Base-by-base conservation (phyloP, 2,329 filamentous ascomycete genomes). In the Phyllosticta paracitricarpa region DNA sequence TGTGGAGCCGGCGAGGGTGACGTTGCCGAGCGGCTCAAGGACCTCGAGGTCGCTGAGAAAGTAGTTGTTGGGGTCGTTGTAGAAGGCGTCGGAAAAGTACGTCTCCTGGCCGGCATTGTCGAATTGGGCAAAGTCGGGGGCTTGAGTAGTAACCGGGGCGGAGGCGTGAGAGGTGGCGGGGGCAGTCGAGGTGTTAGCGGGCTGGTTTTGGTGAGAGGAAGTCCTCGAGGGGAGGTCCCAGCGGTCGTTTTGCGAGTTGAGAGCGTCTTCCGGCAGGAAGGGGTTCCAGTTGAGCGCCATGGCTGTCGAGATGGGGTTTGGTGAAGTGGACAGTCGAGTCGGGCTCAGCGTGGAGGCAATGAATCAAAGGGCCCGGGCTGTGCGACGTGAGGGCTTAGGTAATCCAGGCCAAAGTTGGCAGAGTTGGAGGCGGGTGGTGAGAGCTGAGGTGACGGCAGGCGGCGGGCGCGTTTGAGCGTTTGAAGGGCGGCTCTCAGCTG, bases 271-370 rank as follows among this genome's bases (percentile, higher is more conserved):
- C 66, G 67, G 68, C 66, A 74, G 70, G 66, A 72, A 73, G 2
- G 40, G 4, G 65, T 71, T 69, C 72, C 72, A 75, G 69, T 75
- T 71, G 70, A 73, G 68, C 65, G 71, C 68, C 72, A 74, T 75
- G 63, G 67, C 58, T 55, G 68, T 68, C 64, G 62, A 66, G 14
- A n/a, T 4, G 35, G 40, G n/a, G 48, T 51, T 51, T 48, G 17
- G 40, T 48, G 40, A 48, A n/a, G 40, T 48, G 33, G 33, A 40
- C 33, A 22, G 28, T 30, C 28, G 28, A 26, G 25, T 17, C 25
- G 25, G 14, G 52, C 22, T 54, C 52, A 25, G 52, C 19, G 17
- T 24, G 52, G 52, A 25, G 52, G 22, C 12, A n/a, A 54, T 54
- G 52, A 54, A 54, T 54, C 52, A 61, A 61, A 57, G 59, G 59